phyloP scores from a whole-genome alignment of 148 eudicot genomes.

The Silene latifolia region DNA sequence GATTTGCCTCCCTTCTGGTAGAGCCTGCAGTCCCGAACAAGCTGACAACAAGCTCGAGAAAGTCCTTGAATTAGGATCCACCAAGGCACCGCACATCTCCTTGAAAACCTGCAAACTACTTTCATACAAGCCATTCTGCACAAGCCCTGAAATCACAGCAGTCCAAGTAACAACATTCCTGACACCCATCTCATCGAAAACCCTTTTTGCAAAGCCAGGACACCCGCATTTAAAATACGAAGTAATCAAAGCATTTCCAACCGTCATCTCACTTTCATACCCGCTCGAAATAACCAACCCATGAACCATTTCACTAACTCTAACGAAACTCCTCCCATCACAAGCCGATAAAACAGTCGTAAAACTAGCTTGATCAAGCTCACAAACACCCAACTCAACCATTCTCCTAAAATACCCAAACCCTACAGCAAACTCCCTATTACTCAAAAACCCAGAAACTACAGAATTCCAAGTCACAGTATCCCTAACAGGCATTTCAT shows the following conservation, averaged over 20 bases:
- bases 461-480: conserved; percentile 70
- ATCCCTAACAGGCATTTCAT: conserved; percentile 64
- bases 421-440: conserved; percentile 41
- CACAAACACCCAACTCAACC: conserved; percentile 32
- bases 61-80: conserved; percentile 65
- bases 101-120: conserved; percentile 56
- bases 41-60: conserved; percentile 63
- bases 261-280: conserved; percentile 41
- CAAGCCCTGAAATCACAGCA: conserved; percentile 71
- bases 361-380: conserved; percentile 67
- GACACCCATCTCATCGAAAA: conserved; percentile 52
- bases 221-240: conserved; percentile 54
- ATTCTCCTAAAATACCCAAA: conserved; percentile 50
- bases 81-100: conserved; percentile 44
- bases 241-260: conserved; percentile 69
- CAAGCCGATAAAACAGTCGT: conserved; percentile 62
- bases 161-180: conserved; percentile 86
- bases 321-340: conserved; percentile 29
- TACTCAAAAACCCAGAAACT: conserved; percentile 49
- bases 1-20: conserved; percentile 56
- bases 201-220: conserved; percentile 40
- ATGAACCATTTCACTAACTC: conserved; percentile 47
- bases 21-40: conserved; percentile 66
- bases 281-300: conserved; percentile 51
- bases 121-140: conserved; percentile 44